Conservation (phyloP, 768 basidiomycete species). For the Russula earlei region DNA sequence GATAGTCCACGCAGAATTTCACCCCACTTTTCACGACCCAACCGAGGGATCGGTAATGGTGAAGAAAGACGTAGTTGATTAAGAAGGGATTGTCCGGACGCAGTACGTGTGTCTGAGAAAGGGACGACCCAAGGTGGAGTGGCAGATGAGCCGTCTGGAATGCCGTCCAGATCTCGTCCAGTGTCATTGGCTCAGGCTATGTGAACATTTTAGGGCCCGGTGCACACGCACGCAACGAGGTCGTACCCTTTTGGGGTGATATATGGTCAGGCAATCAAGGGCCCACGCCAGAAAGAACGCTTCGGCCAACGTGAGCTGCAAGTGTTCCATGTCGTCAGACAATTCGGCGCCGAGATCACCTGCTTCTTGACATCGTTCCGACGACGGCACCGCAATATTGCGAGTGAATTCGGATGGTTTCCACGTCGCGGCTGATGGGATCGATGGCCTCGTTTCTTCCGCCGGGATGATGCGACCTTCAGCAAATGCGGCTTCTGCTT, state of each 20-base stretch:
- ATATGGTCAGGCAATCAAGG: slow-evolving; percentile 69
- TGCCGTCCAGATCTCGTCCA: slow-evolving; percentile 51
- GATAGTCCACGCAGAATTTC: slow-evolving; percentile 95
- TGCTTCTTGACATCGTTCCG: slow-evolving; percentile 22
- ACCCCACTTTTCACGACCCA: slow-evolving; percentile 96
- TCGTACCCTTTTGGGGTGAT: slow-evolving; percentile 56
- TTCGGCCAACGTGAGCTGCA: slow-evolving; percentile 83
- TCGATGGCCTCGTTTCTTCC: slow-evolving; percentile 43
- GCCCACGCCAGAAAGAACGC: slow-evolving; percentile 85
- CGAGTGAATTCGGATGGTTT: slow-evolving; percentile 36
- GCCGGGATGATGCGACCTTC: slow-evolving; percentile 55
- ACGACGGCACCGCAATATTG: slow-evolving; percentile 19
- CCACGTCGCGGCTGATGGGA: slow-evolving; percentile 79
- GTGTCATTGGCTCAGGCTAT: slow-evolving; percentile 46
- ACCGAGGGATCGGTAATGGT: slow-evolving; percentile 91
- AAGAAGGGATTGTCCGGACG: slow-evolving; percentile 90
- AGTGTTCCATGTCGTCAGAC: slow-evolving; percentile 73
- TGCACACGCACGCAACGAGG: not conserved
- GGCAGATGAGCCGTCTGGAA: slow-evolving; percentile 51
- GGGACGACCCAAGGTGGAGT: slow-evolving; percentile 25
- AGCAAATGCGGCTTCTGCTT: slow-evolving; percentile 72
- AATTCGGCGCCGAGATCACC: slow-evolving; percentile 40
- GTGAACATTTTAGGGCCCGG: not conserved
- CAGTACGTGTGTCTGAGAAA: slow-evolving; percentile 20
- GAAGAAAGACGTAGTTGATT: slow-evolving; percentile 81